phyloP scores from a whole-genome alignment of 768 basidiomycete species.

The Chalciporus pseudorubinellus region DNA sequence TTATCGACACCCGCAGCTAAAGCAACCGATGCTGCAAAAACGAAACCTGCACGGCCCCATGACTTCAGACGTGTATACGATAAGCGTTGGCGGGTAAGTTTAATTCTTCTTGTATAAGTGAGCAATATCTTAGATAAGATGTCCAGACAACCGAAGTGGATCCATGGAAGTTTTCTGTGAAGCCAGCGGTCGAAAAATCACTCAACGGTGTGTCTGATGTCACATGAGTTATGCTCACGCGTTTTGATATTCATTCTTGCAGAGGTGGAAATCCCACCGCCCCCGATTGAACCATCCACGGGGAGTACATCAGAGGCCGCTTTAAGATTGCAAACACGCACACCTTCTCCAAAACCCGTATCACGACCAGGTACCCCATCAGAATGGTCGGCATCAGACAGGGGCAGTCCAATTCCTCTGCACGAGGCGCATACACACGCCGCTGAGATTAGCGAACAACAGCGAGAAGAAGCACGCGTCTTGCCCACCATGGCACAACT shows the following conservation, averaged over 20 bases:
- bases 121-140: neutral
- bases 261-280: constrained; percentile 4
- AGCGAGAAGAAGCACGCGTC: neutral
- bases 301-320: neutral
- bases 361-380: constrained; percentile 28
- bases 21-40: neutral
- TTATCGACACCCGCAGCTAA: neutral
- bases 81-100: constrained; percentile 29
- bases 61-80: constrained; percentile 14
- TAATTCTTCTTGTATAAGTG: neutral
- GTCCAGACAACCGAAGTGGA: constrained; percentile 13
- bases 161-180: constrained; percentile 14
- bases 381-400: constrained; percentile 29
- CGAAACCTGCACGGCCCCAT: constrained; percentile 6
- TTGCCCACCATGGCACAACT: neutral
- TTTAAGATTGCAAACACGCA: neutral
- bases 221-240: neutral
- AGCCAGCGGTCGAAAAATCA: constrained; percentile 6
- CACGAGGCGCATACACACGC: neutral
- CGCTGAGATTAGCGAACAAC: neutral
- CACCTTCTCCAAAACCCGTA: constrained; percentile 6
- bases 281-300: neutral
- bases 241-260: neutral
- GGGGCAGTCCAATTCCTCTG: constrained; percentile 14
- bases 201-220: constrained; percentile 12